These are phyloP conservation scores for Yamadazyma conglobata DNA, from an alignment of 1,139 yeast species.

Conservation along the genomic window DNA sequence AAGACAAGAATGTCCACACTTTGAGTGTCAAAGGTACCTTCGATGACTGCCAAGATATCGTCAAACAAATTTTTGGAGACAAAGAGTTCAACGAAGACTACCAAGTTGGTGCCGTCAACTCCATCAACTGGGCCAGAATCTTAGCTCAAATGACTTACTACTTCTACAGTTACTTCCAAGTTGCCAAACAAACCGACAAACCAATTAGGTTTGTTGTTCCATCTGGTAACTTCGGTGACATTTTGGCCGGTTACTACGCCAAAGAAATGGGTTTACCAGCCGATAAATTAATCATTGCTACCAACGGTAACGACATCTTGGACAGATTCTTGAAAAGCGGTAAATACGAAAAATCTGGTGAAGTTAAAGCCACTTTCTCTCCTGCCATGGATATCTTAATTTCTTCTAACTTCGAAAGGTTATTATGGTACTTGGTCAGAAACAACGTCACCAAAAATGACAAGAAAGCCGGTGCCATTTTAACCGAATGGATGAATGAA, in stretches of 20 bases:
- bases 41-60: slow-evolving; percentile 97
- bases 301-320: slow-evolving; percentile 91
- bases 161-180: slow-evolving; percentile 84
- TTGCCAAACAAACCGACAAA: slow-evolving; percentile 36
- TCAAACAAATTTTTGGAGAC: slow-evolving; percentile 90
- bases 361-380: slow-evolving; percentile 83
- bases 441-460: slow-evolving; percentile 58
- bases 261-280: slow-evolving; percentile 93
- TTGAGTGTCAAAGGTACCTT: slow-evolving; percentile 92
- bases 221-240: slow-evolving; percentile 97
- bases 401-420: slow-evolving; percentile 93
- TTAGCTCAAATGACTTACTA: slow-evolving; percentile 96
- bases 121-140: slow-evolving; percentile 98
- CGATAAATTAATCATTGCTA: slow-evolving; percentile 84
- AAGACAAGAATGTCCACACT: slow-evolving; percentile 90
- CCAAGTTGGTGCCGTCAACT: slow-evolving; percentile 96
- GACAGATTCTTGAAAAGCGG: slow-evolving; percentile 90
- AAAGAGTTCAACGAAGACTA: slow-evolving; percentile 79
- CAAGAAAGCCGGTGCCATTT: slow-evolving; percentile 68
- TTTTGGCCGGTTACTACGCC: slow-evolving; percentile 94
- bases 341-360: slow-evolving; percentile 65
- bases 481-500: slow-evolving; percentile 74
- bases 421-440: slow-evolving; percentile 89
- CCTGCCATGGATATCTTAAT: slow-evolving; percentile 99
- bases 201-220: slow-evolving; percentile 88